These are phyloP conservation scores for Zymoseptoria tritici DNA, from an alignment of 2,329 filamentous ascomycete species.

Conservation along the genomic window DNA sequence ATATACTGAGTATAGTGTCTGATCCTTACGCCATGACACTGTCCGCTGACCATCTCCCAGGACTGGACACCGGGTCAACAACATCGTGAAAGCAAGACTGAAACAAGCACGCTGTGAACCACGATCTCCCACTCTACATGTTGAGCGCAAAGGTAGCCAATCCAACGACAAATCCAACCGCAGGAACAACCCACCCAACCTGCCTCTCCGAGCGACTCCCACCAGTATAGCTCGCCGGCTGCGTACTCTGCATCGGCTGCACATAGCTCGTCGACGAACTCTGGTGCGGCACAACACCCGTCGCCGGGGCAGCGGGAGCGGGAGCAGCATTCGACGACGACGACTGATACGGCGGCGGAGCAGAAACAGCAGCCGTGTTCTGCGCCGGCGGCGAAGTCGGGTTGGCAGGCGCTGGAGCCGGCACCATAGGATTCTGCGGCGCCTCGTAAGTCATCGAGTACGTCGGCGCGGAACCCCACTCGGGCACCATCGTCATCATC, in stretches of 20 bases:
- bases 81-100: not conserved
- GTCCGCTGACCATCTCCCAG: not conserved
- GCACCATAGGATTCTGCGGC: not conserved
- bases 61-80: not conserved
- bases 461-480: not conserved
- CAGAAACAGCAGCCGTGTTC: too few relatives aligned
- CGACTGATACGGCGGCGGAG: not conserved
- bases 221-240: not conserved
- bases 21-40: not conserved
- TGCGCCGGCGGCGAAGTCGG: not conserved
- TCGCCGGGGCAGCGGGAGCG: too few relatives aligned
- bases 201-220: not conserved
- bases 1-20: not conserved
- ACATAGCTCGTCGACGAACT: not conserved
- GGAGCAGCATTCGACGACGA: not conserved
- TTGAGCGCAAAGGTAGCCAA: not conserved
- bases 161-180: not conserved
- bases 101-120: not conserved
- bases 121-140: too few relatives aligned
- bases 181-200: not conserved
- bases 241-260: not conserved
- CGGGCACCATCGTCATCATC: slow-evolving; percentile 4
- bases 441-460: not conserved
- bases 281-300: too few relatives aligned
- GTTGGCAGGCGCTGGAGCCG: not conserved